These are phyloP conservation scores for Mayamaea pseudoterrestris DNA, from an alignment of 108 stramenopile genomes.

Conservation along the genomic window DNA sequence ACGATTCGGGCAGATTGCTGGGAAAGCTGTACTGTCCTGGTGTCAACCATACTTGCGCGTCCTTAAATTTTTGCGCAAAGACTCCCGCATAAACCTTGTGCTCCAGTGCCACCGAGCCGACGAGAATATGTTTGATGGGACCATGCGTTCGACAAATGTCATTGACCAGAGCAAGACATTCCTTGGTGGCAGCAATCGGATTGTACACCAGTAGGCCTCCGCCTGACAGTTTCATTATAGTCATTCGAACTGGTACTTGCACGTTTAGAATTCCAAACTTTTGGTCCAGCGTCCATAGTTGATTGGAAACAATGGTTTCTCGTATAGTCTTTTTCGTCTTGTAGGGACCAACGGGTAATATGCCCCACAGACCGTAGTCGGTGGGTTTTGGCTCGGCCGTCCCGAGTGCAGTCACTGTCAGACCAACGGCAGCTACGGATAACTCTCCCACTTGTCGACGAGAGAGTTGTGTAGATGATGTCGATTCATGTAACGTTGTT, in stretches of 20 bases:
- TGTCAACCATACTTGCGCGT: conserved; percentile 68
- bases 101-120: conserved; percentile 86
- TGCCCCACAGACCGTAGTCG: conserved; percentile 82
- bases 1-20: conserved; percentile 53
- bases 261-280: conserved; percentile 91
- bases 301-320: conserved; percentile 58
- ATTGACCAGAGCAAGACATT: conserved; percentile 45
- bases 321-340: conserved; percentile 73
- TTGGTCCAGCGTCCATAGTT: conserved; percentile 91
- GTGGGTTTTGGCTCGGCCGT: conserved; percentile 55
- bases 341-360: conserved; percentile 86
- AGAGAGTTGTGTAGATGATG: too few species aligned
- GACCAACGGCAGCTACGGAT: conserved; percentile 39
- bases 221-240: conserved; percentile 51
- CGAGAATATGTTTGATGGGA: conserved; percentile 76
- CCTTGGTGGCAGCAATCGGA: conserved; percentile 84
- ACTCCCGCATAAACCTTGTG: conserved; percentile 91
- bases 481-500: too few species aligned
- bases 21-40: conserved; percentile 87
- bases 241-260: conserved; percentile 85
- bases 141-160: conserved; percentile 56
- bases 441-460: conserved; percentile 45
- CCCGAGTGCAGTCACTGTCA: conserved; percentile 45
- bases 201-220: conserved; percentile 85
- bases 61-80: conserved; percentile 77